phyloP scores from a whole-genome alignment of 2,329 filamentous ascomycete genomes.

The Pseudogymnoascus sp. region DNA sequence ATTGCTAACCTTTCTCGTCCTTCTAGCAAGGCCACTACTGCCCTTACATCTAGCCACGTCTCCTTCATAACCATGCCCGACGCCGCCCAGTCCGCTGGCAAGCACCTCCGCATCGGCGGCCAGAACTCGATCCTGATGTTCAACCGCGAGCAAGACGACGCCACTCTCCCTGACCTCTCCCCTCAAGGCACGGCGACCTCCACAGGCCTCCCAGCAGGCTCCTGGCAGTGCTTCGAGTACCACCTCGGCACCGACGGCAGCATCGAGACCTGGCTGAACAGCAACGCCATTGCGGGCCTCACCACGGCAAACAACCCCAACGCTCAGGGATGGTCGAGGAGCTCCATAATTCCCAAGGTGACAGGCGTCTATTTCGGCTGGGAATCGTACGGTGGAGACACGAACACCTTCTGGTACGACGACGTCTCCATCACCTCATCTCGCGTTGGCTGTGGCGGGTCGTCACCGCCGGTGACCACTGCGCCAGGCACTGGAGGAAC shows the following conservation, averaged over 20 bases:
- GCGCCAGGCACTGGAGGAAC: neutral
- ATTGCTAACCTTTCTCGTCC: constrained; percentile 19
- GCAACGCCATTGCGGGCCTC: constrained; percentile 42
- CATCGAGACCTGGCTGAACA: constrained; percentile 54
- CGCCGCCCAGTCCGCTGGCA: constrained; percentile 44
- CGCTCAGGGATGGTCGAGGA: constrained; percentile 45
- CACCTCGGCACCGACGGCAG: constrained; percentile 50
- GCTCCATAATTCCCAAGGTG: constrained; percentile 39
- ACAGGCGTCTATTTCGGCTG: constrained; percentile 53
- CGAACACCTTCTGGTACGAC: constrained; percentile 57
- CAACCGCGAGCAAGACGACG: constrained; percentile 56
- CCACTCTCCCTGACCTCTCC: constrained; percentile 53
- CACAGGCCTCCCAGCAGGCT: constrained; percentile 39
- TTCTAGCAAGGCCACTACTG: constrained; percentile 45
- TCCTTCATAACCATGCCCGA: constrained; percentile 59
- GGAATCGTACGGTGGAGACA: constrained; percentile 54
- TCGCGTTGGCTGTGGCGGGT: constrained; percentile 39
- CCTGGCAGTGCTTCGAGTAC: constrained; percentile 55
- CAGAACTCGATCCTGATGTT: constrained; percentile 56
- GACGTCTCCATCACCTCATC: constrained; percentile 44
- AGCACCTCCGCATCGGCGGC: constrained; percentile 55
- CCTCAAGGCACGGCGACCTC: constrained; percentile 51
- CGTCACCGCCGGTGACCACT: neutral
- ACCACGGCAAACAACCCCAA: constrained; percentile 44
- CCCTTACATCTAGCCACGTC: constrained; percentile 52